Conservation (phyloP, 176 grass and related monocot genomes). For the Triticum dicoccoides region DNA sequence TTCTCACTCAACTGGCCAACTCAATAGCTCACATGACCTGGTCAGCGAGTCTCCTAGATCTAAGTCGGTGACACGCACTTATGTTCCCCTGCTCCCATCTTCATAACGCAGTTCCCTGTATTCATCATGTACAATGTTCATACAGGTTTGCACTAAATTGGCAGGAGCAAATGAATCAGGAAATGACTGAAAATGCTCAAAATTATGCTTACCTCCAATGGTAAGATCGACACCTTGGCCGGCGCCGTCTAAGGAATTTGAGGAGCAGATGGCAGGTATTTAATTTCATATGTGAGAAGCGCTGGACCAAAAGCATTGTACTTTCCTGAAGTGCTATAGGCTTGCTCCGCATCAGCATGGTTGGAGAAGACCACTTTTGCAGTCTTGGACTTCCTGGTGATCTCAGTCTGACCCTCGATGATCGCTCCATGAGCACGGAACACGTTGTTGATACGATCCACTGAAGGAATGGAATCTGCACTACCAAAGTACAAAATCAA, state of each 20-base stretch:
- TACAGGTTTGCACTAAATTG: background rate
- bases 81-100: constrained; percentile 41
- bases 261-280: constrained; percentile 32
- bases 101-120: constrained; percentile 34
- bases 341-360: constrained; percentile 43
- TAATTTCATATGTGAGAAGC: constrained; percentile 47
- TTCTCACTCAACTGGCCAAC: constrained; percentile 38
- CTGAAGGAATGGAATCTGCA: constrained; percentile 49
- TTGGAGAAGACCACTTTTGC: constrained; percentile 62
- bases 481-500: constrained; percentile 48
- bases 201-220: constrained; percentile 31
- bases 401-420: constrained; percentile 47
- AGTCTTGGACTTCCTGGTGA: constrained; percentile 33
- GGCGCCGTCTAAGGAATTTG: constrained; percentile 28
- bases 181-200: background rate
- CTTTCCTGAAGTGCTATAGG: constrained; percentile 51
- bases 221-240: background rate
- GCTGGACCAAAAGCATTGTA: constrained; percentile 49
- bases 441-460: constrained; percentile 54
- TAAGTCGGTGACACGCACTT: constrained; percentile 41
- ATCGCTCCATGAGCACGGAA: constrained; percentile 56
- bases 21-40: constrained; percentile 17
- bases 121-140: background rate
- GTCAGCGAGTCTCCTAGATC: constrained; percentile 41
- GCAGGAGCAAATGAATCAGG: background rate